Evolutionary conservation across 345 rosid genomes (phyloP).

Genomic region (Aethionema arabicum): DNA sequence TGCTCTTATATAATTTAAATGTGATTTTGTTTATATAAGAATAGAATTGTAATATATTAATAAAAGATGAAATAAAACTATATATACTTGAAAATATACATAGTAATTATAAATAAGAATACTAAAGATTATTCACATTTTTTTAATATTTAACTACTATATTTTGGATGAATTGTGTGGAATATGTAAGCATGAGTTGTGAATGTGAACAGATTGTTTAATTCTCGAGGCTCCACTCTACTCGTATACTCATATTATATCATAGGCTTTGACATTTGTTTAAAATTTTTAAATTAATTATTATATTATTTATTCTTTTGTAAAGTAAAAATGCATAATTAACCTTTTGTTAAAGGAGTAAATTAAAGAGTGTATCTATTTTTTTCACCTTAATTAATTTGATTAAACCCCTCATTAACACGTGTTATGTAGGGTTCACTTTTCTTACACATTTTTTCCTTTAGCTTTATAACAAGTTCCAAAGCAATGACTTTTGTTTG

Average conservation of each 20-base stretch:
- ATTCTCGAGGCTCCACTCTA: slow-evolving; percentile 3
- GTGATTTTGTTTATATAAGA: too few species aligned
- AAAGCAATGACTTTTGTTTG: slow-evolving; percentile 30
- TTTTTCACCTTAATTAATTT: background rate
- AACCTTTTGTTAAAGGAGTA: background rate
- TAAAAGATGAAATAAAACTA: too few species aligned
- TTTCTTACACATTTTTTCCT: slow-evolving; percentile 4
- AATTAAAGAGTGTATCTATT: background rate
- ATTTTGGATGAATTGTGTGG: too few species aligned
- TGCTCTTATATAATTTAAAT: too few species aligned
- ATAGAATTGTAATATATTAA: too few species aligned
- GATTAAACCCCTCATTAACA: background rate
- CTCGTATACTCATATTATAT: background rate
- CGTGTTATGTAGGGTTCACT: slow-evolving; percentile 22
- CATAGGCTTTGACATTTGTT: slow-evolving; percentile 15
- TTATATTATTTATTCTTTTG: background rate
- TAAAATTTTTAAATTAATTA: too few species aligned
- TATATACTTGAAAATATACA: too few species aligned
- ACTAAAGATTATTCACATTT: too few species aligned
- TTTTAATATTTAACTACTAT: too few species aligned
- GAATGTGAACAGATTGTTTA: background rate
- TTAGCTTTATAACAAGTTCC: slow-evolving; percentile 26
- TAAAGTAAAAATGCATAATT: slow-evolving; percentile 11
- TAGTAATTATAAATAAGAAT: too few species aligned
- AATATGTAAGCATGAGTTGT: too few species aligned